phyloP scores from a whole-genome alignment of 331 rosid species.

The Phaseolus coccineus region DNA sequence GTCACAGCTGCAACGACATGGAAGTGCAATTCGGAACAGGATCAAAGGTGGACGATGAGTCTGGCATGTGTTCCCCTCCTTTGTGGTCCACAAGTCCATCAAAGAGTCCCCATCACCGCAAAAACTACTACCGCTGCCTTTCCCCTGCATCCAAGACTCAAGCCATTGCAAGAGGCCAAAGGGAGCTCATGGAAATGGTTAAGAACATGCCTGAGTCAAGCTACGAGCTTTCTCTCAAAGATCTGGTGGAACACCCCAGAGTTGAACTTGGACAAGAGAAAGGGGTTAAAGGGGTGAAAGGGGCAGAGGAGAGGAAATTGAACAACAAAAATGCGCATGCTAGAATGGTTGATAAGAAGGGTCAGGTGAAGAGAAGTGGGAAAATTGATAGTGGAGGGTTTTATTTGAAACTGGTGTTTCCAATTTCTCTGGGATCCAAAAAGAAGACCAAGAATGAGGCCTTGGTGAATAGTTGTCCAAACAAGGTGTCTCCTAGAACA shows the following conservation, averaged over 20 bases:
- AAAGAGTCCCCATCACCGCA: conserved; percentile 44
- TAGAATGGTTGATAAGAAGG: conserved; percentile 32
- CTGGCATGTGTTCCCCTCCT: conserved; percentile 67
- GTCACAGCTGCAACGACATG: conserved; percentile 38
- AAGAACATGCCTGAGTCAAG: conserved; percentile 75
- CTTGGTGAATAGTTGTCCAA: conserved; percentile 40
- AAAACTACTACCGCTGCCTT: conserved; percentile 49
- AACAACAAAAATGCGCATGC: conserved; percentile 5
- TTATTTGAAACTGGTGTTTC: conserved; percentile 74
- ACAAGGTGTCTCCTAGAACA: conserved; percentile 60
- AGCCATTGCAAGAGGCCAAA: conserved; percentile 81
- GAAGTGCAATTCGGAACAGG: conserved; percentile 37
- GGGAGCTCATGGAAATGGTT: conserved; percentile 86
- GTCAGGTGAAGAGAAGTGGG: conserved; percentile 36
- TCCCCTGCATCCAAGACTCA: conserved; percentile 69
- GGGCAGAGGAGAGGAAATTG: conserved; percentile 25
- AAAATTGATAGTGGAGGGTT: conserved; percentile 65
- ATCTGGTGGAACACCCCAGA: conserved; percentile 66
- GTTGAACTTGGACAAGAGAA: conserved; percentile 37
- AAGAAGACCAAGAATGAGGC: conserved; percentile 48
- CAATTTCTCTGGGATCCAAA: conserved; percentile 54
- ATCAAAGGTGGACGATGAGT: conserved; percentile 38
- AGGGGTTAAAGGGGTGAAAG: conserved; percentile 2
- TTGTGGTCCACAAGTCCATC: conserved; percentile 58
- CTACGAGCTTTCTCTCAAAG: conserved; percentile 80